Evolutionary conservation across 1,284 basidiomycete species (phyloP), one percentile per base, ranked within the genome.

Genomic region (Mycena citricolor): DNA sequence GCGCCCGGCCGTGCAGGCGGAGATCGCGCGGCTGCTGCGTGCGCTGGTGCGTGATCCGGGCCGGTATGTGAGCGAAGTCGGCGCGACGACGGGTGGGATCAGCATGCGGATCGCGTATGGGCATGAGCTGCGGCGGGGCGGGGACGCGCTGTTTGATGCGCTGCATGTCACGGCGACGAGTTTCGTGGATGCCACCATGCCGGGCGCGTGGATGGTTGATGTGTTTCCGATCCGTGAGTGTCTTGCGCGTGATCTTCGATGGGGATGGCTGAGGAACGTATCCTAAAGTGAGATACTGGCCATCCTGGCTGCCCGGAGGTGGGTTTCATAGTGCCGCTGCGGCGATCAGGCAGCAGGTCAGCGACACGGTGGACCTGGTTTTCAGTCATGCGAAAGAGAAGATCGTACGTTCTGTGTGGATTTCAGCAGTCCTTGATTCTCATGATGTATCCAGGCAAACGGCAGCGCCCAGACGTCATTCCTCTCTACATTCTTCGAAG

Each of bases 101-200:
- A 64, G 66, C 5, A 39, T 73, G 21, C 62, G 63, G 16, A 68
- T 74, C 4, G 61, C 68, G 1, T 65, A 74, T 42, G 70, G 71
- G 3, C 74, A 74, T 22, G 25, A 30, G 6, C 13, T 45, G 17
- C 2, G 10, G 2, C 39, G 42, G 14, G 33, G 20, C 4, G 21
- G 21, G 6, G 47, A 49, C 26, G 39, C 20, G 8, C 34, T 49
- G 13, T 30, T 41, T 5, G 34, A 44, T 11, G 25, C 42, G 39
- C 36, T 40, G 17, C 39, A 49, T 4, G 11, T 20, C 8, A 17
- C 38, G 3, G 33, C 28, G 5, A 13, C 33, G 7, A 45, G 38
- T n/a, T 44, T 37, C 10, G 14, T 39, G 1, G n/a, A 13, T 13
- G 23, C 43, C 4, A 46, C 44, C 4, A 23, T 32, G 20, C 44